Percentiles rank a stretch among this genome's conserved stretches.
These are phyloP conservation scores for Arabis hirsuta DNA, from an alignment of 345 rosid genomes.

Conservation along the genomic window DNA sequence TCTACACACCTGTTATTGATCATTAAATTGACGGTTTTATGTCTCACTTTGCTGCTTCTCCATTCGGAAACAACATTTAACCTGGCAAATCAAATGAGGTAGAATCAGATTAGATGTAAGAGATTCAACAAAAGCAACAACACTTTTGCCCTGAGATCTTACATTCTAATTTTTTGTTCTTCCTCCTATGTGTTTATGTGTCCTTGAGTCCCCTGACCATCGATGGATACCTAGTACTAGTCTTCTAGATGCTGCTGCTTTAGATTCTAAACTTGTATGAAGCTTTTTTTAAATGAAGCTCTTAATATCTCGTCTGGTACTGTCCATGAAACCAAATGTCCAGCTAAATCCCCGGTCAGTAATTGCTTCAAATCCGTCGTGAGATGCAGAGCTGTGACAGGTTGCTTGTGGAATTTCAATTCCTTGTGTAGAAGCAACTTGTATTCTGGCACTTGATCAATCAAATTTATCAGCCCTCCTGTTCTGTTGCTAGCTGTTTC, in stretches of 20 bases:
- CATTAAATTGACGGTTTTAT: background rate
- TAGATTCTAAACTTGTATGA: slow-evolving; percentile 6
- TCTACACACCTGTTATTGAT: background rate
- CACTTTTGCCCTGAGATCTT: background rate
- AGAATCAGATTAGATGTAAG: background rate
- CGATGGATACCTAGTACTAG: slow-evolving; percentile 6
- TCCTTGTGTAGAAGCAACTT: slow-evolving; percentile 72
- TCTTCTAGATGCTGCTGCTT: slow-evolving; percentile 23
- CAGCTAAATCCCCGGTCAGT: slow-evolving; percentile 81
- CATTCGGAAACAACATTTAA: background rate
- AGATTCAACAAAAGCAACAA: slow-evolving; percentile 11
- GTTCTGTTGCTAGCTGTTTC: slow-evolving; percentile 45
- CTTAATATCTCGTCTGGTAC: slow-evolving; percentile 67
- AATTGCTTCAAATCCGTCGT: slow-evolving; percentile 80
- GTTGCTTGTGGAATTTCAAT: slow-evolving; percentile 73
- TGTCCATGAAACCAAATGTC: slow-evolving; percentile 84
- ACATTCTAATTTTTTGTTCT: background rate
- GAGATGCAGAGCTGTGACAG: slow-evolving; percentile 80
- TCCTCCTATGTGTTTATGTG: slow-evolving; percentile 1
- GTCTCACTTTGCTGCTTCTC: slow-evolving; percentile 2
- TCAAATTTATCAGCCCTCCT: slow-evolving; percentile 55
- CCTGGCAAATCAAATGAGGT: slow-evolving; percentile 4
- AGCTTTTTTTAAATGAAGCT: slow-evolving; percentile 56
- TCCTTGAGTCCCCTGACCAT: slow-evolving; percentile 10
- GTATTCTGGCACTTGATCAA: slow-evolving; percentile 64